Evolutionary conservation across 441 rosid genomes (phyloP).

Genomic region (Populus tomentosa): DNA sequence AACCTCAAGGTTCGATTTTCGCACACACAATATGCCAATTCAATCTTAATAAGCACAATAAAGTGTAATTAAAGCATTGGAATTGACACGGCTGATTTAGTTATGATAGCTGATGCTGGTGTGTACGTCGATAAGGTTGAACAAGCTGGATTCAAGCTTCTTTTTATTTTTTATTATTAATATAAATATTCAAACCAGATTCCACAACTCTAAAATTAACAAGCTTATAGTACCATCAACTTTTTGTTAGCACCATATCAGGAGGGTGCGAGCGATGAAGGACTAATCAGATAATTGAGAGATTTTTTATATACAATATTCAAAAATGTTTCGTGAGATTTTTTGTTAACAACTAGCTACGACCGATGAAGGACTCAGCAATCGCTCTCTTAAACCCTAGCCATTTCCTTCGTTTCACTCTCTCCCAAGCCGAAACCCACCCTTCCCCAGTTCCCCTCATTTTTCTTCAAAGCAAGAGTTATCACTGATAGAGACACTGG

Average conservation of each 20-base stretch:
- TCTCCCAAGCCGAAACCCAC: no score
- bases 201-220: no score
- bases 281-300: conserved; percentile 37
- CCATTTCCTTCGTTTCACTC: neutral
- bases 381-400: conserved; percentile 15
- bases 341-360: no score
- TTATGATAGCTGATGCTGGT: conserved; percentile 63
- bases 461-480: conserved; percentile 32
- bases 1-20: conserved; percentile 61
- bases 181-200: no score
- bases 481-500: conserved; percentile 64
- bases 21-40: conserved; percentile 33
- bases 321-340: no score
- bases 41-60: conserved; percentile 64
- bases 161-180: conserved; percentile 28
- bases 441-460: neutral
- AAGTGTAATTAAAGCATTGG: conserved; percentile 40
- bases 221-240: no score
- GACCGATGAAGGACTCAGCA: neutral
- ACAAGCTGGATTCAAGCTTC: conserved; percentile 52
- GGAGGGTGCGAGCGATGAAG: conserved; percentile 84
- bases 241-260: conserved; percentile 51
- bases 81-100: conserved; percentile 37
- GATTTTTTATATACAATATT: no score
- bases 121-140: conserved; percentile 61